phyloP scores from a whole-genome alignment of 257 asterid species.

The Solanum appendiculatum region DNA sequence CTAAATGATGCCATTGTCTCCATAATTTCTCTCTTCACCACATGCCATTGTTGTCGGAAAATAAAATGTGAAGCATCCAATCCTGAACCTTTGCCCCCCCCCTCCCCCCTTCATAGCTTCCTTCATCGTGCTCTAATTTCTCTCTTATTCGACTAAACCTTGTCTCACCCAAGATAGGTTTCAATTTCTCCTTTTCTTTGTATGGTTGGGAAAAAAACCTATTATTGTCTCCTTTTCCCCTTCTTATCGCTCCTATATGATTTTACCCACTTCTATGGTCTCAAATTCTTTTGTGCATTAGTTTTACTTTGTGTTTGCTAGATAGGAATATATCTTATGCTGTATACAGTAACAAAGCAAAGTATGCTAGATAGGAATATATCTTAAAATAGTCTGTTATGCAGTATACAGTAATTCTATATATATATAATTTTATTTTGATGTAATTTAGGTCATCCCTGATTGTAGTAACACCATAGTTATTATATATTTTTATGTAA shows the following conservation, averaged over 20 bases:
- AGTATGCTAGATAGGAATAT: not conserved
- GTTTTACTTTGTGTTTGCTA: not conserved
- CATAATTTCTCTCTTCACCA: not conserved
- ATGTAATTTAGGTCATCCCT: not conserved
- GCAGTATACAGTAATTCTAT: not conserved
- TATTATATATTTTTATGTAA: not conserved
- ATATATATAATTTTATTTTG: not conserved
- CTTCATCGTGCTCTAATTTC: not conserved
- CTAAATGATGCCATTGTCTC: not conserved
- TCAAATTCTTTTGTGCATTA: not conserved
- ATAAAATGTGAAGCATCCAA: not conserved
- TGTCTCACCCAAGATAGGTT: not conserved
- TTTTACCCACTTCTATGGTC: not conserved
- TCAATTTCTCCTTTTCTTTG: not conserved
- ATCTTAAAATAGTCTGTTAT: not conserved
- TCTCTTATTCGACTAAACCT: not conserved
- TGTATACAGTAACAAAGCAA: not conserved
- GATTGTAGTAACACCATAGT: slow-evolving; percentile 1
- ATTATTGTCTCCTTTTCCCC: not conserved
- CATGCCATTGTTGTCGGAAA: not conserved
- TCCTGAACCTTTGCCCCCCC: not conserved
- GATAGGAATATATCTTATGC: not conserved
- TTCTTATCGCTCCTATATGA: not conserved
- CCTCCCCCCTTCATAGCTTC: not conserved
- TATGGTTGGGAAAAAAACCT: not conserved